Percentiles rank a stretch among this genome's conserved stretches.
Conservation (phyloP, 306 rosid species). For the Quercus agrifolia region DNA sequence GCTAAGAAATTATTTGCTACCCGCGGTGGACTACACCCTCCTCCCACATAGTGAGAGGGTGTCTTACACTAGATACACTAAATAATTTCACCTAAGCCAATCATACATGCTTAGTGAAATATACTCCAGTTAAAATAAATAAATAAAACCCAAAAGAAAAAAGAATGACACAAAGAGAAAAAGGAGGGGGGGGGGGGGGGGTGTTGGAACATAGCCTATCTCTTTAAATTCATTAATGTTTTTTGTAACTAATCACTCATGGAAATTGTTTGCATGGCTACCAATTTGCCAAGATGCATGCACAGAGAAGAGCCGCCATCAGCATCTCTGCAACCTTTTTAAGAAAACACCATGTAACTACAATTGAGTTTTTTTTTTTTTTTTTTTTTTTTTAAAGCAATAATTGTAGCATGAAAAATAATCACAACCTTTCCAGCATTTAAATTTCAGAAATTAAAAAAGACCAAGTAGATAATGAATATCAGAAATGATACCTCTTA, state of each 20-base stretch:
- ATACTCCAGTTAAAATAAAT: too few relatives aligned
- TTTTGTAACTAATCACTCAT: not conserved
- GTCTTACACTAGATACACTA: too few relatives aligned
- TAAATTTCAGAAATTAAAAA: slow-evolving; percentile 3
- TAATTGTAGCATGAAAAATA: not conserved
- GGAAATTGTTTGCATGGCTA: not conserved
- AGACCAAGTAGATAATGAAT: slow-evolving; percentile 4
- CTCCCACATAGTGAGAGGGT: too few relatives aligned
- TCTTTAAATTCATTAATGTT: not conserved
- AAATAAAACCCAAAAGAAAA: too few relatives aligned
- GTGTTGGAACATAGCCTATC: not conserved
- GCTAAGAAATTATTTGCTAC: too few relatives aligned
- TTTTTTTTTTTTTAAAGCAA: not conserved
- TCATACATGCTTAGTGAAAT: too few relatives aligned
- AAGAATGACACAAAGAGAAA: too few relatives aligned
- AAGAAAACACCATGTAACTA: not conserved
- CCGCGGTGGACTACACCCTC: too few relatives aligned
- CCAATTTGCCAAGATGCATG: not conserved
- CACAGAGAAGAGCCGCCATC: not conserved
- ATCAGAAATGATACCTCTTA: slow-evolving; percentile 26
- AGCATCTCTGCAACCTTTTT: not conserved
- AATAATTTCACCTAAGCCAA: too few relatives aligned
- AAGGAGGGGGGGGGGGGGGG: too few relatives aligned
- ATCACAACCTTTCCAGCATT: not conserved
- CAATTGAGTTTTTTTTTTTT: not conserved